These are phyloP conservation scores for Anaeramoeba flamelloides DNA, from an alignment of 78 protist species.

Conservation along the genomic window DNA sequence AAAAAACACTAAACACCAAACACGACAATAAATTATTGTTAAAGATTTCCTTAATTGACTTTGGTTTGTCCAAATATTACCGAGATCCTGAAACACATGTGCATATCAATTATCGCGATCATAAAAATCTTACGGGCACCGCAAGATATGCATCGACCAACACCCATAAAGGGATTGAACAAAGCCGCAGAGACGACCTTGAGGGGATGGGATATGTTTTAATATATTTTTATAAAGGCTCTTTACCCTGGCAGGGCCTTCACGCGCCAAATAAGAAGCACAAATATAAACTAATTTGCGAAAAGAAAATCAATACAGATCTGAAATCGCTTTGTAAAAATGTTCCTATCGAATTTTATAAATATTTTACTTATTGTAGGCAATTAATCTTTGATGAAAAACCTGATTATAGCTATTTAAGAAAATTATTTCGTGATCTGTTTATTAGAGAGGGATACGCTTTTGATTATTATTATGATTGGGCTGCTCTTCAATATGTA, in stretches of 20 bases:
- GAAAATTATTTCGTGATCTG: slow-evolving; percentile 55
- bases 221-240: neutral
- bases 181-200: neutral
- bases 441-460: slow-evolving; percentile 30
- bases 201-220: neutral
- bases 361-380: slow-evolving; percentile 42
- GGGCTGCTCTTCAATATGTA: no score
- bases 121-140: slow-evolving; percentile 86
- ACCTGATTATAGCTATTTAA: slow-evolving; percentile 76
- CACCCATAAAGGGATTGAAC: slow-evolving; percentile 76
- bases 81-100: slow-evolving; percentile 68
- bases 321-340: no score
- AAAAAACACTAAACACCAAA: neutral
- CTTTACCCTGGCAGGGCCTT: no score
- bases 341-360: slow-evolving; percentile 44
- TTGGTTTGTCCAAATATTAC: slow-evolving; percentile 89
- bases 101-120: slow-evolving; percentile 87
- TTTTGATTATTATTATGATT: slow-evolving; percentile 42
- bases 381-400: slow-evolving; percentile 38
- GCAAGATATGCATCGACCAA: slow-evolving; percentile 79
- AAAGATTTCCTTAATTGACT: slow-evolving; percentile 69
- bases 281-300: no score
- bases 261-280: neutral
- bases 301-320: no score
- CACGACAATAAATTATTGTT: neutral